A percentile compares a stretch with the other conserved stretches of the same genome.
Conservation (phyloP, 1,284 basidiomycete species). For the Papiliotrema flavescens region DNA sequence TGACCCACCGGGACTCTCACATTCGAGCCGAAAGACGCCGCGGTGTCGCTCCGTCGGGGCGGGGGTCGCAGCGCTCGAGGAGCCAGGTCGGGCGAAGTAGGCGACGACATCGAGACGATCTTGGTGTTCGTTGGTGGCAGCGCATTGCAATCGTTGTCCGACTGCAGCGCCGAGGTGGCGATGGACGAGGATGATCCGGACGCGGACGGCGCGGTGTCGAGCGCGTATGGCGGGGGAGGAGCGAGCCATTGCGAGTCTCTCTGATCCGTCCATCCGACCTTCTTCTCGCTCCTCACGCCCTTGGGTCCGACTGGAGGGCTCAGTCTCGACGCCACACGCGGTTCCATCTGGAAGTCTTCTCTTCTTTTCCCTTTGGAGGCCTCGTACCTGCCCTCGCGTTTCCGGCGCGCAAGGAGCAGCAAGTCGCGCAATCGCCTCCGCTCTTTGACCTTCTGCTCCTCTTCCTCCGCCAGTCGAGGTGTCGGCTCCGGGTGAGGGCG, state of each 20-base stretch:
- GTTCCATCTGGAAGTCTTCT: not conserved
- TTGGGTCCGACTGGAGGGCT: no score
- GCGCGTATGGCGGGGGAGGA: constrained; percentile 26
- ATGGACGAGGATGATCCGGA: not conserved
- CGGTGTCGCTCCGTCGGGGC: not conserved
- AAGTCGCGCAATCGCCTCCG: constrained; percentile 5
- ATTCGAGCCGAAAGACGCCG: not conserved
- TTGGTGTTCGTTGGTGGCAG: not conserved
- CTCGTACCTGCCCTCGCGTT: not conserved
- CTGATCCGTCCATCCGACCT: not conserved
- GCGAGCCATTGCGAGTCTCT: constrained; percentile 9
- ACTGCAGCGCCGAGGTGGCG: not conserved
- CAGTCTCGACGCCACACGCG: not conserved
- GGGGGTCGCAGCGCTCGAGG: not conserved
- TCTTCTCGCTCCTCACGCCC: no score
- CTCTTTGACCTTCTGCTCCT: constrained; percentile 4
- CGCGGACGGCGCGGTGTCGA: not conserved
- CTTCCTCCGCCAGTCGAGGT: not conserved
- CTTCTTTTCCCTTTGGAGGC: constrained; percentile 6
- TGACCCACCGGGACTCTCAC: not conserved
- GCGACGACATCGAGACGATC: constrained; percentile 6
- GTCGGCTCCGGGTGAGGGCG: not conserved
- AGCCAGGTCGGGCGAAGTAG: not conserved
- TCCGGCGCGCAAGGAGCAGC: not conserved
- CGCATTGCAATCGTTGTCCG: not conserved